Conservation (phyloP, 495 filamentous ascomycete genomes). For the Penicillium verhagenii region DNA sequence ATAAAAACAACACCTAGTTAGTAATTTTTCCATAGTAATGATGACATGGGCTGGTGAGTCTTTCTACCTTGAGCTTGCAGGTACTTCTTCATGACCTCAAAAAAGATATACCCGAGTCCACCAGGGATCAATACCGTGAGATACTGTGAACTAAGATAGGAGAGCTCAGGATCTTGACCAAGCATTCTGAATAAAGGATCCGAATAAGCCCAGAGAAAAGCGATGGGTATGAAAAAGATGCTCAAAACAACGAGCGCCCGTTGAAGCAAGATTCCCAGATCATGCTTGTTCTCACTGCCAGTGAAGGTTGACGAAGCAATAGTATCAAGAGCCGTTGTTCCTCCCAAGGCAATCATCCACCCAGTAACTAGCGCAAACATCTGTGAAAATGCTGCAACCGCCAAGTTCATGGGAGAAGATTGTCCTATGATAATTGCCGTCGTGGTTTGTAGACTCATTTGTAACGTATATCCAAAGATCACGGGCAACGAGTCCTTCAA, state of each 20-base stretch:
- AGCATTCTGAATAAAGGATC: conserved; percentile 73
- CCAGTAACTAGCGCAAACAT: conserved; percentile 93
- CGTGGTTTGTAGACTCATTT: conserved; percentile 83
- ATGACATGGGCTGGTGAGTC: not conserved
- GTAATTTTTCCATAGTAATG: no score
- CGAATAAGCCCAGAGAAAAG: conserved; percentile 72
- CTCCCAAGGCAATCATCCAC: conserved; percentile 87
- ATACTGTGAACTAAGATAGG: conserved; percentile 71
- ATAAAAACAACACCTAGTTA: not conserved
- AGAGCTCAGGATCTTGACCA: conserved; percentile 78
- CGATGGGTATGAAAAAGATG: conserved; percentile 73
- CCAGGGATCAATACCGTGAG: conserved; percentile 78
- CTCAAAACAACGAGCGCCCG: conserved; percentile 72
- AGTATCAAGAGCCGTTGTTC: conserved; percentile 87
- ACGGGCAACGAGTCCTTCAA: conserved; percentile 72
- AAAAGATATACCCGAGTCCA: conserved; percentile 87
- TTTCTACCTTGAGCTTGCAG: conserved; percentile 80
- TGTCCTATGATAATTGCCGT: conserved; percentile 85
- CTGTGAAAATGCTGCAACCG: conserved; percentile 83
- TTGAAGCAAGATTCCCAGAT: conserved; percentile 81
- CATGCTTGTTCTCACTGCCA: conserved; percentile 75
- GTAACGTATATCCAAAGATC: conserved; percentile 83
- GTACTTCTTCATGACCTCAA: conserved; percentile 90
- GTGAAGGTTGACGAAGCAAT: conserved; percentile 85
- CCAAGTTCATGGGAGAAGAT: conserved; percentile 75